Evolutionary conservation across 495 filamentous ascomycete species (phyloP), one percentile per base, ranked within the genome.

Genomic region (Ascobolus immersus): DNA sequence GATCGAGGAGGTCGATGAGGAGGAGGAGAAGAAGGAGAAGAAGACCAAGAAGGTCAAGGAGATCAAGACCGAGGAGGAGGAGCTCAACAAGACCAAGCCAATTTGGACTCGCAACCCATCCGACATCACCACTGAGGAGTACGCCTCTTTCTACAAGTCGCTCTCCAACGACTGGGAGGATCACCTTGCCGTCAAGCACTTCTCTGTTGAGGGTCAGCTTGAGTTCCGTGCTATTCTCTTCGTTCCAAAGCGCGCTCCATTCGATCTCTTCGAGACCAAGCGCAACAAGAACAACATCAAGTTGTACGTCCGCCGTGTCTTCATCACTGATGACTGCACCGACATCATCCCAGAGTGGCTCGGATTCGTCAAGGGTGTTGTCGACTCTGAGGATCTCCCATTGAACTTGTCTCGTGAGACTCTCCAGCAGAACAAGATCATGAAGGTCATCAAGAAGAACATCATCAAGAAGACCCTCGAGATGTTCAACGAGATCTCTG

Each of bases 281-380:
- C 89, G 91, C 73, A 92, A 81, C 52, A 96, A 96, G 79, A 94
- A 93, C 71, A 96, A 96, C 75, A 94, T 96, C 69, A 96, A 96
- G 69, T 73, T 96, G 49, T 96, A 96, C 60, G 86, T 96, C 47
- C 86, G 86, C 57, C 89, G 86, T 57, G 86, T 96, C 58, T 96
- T 96, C 73, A 96, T 96, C 67, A 96, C 86, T 36, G 86, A 96
- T 47, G 86, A 96, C 61, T 82, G 81, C 43, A 94, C 84, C 50
- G 86, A 96, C 54, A 73, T 96, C 61, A 89, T 96, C 45, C 86
- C 86, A 40, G 86, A 96, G 66, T 96, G 86, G 86, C 74, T 96
- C 52, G 68, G 78, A 62, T 96, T 96, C 63, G 57, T 96, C 68
- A 94, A 94, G 76, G 86, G 86, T 67, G 86, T 96, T 48, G 89